Evolutionary conservation across 140 eudicot species (phyloP), one percentile per base, ranked within the genome.

Genomic region (Erigeron philadelphicus): DNA sequence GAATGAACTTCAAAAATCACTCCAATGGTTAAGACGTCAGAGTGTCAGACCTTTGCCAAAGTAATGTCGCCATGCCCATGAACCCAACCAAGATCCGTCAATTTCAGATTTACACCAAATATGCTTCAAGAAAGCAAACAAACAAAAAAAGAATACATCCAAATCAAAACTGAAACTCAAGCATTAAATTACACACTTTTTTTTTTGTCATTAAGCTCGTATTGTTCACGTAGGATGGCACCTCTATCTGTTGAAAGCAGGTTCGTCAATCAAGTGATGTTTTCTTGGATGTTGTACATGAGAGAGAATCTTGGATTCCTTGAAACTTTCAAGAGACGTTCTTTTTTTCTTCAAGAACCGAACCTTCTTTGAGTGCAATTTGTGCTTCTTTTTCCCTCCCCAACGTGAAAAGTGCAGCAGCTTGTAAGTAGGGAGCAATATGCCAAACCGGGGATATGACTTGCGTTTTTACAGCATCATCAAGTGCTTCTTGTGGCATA

Each of bases 391-490:
- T 84, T 66, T 88, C 91, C 79, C 85, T 86, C 42, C 86, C 84
- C 2, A 88, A 55, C 44, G 85, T 78, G 17, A 84, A 75, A 72
- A 91, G 90, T 5, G 91, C 72, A 67, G 84, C 80, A 60, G 95
- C 91, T 78, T 91, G 95, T 43, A 91, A 67, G 61, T 88, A 91
- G 2, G 85, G 84, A 11, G 96, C 89, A 8, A 88, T 79, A 58
- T 88, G 87, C 97, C 97, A 91, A 68, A 67, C 81, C 43, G 91
- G 97, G 42, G 86, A 86, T 72, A 88, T 81, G 1, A 88, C 95
- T 74, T 88, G 95, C 66, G 96, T 87, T 77, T 91, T 92, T 52
- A 82, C 72, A 31, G 95, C 97, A 81, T 91, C 97, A 10, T 84
- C 78, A 18, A 91, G 92, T 53, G 96, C 97, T 67, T 88, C 96